Base-by-base conservation (phyloP, 129 eudicot species). In the Cynara cardunculus region DNA sequence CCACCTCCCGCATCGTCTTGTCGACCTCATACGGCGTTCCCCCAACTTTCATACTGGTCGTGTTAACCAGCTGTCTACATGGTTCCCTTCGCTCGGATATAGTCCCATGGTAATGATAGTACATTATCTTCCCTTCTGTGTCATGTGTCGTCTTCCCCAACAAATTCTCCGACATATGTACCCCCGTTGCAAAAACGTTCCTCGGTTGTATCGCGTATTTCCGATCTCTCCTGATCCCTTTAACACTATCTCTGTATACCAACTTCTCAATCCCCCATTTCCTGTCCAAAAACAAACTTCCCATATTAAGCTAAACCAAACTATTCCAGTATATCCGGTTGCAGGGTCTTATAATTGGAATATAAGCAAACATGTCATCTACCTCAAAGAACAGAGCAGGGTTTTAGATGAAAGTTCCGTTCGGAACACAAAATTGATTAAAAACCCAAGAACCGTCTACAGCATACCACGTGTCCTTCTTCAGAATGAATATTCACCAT, bases 241-340 rank as follows among this genome's bases (percentile, higher is more conserved):
- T 87, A 61, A 83, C 81, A 68, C 81, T 73, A 68, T 93, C 98
- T 62, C 86, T 65, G 83, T 87, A 93, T 21, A 87, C 76, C 77
- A 93, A 81, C 81, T 93, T 93, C 93, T 93, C 98, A 64, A 93
- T 88, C 37, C 98, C 98, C 98, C 98, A 93, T 82, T 91, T 82
- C 83, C 97, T 93, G 89, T 10, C 3, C 25, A 53, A 71, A 75
- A 56, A 56, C 24, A n/a, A 11, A 41, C 16, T 11, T 41, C 2
- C 35, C 3, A 10, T 41, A 41, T 41, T 41, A 41, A 10, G 53
- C 53, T 41, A 41, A 41, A 11, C 16, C 16, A 41, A 56, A 56
- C 24, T 10, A 18, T 1, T 7, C 65, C 10, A 5, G 65, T 56
- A 56, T 56, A n/a, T 56, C 65, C 21, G 2, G 7, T 56, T 56